phyloP scores from a whole-genome alignment of 2,329 filamentous ascomycete species.

The Exophiala sideris region DNA sequence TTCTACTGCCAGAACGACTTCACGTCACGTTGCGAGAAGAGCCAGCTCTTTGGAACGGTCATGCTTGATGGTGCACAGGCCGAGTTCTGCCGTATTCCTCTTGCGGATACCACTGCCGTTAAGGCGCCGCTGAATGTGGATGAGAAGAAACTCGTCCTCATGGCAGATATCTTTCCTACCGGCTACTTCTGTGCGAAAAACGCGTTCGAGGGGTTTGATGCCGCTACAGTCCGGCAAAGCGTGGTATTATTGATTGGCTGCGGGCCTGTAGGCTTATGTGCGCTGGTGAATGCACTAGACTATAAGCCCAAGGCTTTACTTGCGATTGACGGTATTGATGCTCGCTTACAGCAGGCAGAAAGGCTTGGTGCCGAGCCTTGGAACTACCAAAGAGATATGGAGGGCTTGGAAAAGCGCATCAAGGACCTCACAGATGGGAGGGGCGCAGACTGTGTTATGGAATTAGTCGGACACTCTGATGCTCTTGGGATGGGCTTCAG shows the following conservation, averaged over 20 bases:
- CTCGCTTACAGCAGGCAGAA: constrained; percentile 55
- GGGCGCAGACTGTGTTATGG: constrained; percentile 59
- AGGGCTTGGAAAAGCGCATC: constrained; percentile 56
- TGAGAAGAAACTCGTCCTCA: constrained; percentile 28
- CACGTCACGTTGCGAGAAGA: constrained; percentile 50
- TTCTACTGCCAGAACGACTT: constrained; percentile 50
- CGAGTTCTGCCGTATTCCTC: constrained; percentile 52
- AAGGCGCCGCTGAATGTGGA: constrained; percentile 36
- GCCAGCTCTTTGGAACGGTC: constrained; percentile 45
- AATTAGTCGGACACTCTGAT: constrained; percentile 1
- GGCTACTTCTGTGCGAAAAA: constrained; percentile 8
- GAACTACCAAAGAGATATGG: constrained; percentile 61
- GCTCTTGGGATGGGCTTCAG: constrained; percentile 2
- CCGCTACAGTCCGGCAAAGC: too few relatives aligned
- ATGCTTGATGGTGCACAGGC: constrained; percentile 57
- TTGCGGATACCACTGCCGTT: constrained; percentile 48
- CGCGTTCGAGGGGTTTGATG: too few relatives aligned
- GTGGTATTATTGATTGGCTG: constrained; percentile 61
- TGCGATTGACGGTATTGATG: constrained; percentile 60
- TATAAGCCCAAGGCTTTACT: constrained; percentile 62
- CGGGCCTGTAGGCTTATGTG: constrained; percentile 63
- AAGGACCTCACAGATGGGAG: constrained; percentile 57
- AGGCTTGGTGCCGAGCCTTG: constrained; percentile 60
- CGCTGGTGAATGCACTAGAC: constrained; percentile 62
- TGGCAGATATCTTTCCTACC: constrained; percentile 17